These are phyloP conservation scores for Kazachstania sp. DNA, from an alignment of 1,139 yeast species.

Conservation along the genomic window DNA sequence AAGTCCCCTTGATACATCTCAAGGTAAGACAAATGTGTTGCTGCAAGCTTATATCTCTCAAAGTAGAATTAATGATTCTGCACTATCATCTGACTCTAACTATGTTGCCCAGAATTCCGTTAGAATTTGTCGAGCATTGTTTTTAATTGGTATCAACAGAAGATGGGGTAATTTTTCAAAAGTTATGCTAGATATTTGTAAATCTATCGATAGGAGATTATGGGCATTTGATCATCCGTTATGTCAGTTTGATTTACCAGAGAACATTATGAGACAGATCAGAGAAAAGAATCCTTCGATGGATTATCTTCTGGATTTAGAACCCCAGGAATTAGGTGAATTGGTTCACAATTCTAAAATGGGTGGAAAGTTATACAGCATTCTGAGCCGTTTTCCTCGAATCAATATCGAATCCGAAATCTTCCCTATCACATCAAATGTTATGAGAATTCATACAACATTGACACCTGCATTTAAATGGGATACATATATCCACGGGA, in stretches of 20 bases:
- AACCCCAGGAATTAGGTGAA: conserved; percentile 73
- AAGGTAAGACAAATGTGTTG: conserved; percentile 79
- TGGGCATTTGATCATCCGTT: conserved; percentile 94
- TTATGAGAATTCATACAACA: conserved; percentile 67
- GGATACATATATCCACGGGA: conserved; percentile 78
- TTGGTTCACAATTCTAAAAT: conserved; percentile 71
- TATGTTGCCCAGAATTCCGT: conserved; percentile 95
- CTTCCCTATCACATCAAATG: conserved; percentile 84
- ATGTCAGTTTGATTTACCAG: conserved; percentile 75
- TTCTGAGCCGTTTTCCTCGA: conserved; percentile 67
- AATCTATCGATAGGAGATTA: conserved; percentile 69
- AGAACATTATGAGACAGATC: conserved; percentile 52
- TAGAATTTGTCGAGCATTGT: conserved; percentile 84
- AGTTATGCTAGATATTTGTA: conserved; percentile 70
- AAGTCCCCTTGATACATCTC: conserved; percentile 65
- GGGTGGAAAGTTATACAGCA: conserved; percentile 55
- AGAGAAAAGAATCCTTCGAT: conserved; percentile 60
- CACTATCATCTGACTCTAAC: conserved; percentile 75
- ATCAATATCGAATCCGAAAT: conserved; percentile 68
- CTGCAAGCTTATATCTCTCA: conserved; percentile 84
- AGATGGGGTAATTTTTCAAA: conserved; percentile 82
- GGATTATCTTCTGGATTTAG: conserved; percentile 67
- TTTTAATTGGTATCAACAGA: conserved; percentile 75
- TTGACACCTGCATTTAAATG: conserved; percentile 73
- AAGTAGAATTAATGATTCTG: conserved; percentile 63